These are phyloP conservation scores for Shiraia sp. DNA, from an alignment of 2,329 filamentous ascomycete genomes.

Conservation along the genomic window DNA sequence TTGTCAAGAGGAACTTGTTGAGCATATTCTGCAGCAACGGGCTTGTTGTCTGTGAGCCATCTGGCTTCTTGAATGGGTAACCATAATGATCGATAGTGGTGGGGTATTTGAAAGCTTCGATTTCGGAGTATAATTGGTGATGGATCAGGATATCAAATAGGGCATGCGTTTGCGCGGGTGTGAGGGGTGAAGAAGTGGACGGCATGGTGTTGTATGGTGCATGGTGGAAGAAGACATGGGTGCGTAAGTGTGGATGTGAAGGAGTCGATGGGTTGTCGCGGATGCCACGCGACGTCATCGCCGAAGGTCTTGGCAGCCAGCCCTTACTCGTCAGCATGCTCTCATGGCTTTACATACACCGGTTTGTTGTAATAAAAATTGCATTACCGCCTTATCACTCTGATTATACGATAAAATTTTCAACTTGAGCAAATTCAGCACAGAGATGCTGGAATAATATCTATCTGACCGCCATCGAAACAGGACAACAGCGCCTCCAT, in stretches of 20 bases:
- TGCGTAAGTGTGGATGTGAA: background rate
- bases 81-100: conserved; percentile 69
- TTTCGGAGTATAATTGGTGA: conserved; percentile 64
- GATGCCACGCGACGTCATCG: background rate
- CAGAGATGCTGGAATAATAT: too few relatives aligned
- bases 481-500: too few relatives aligned
- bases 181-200: conserved; percentile 34
- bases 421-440: too few relatives aligned
- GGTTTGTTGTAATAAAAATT: too few relatives aligned
- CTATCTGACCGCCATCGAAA: too few relatives aligned
- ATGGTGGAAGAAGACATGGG: conserved; percentile 4
- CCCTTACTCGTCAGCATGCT: too few relatives aligned
- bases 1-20: conserved; percentile 64
- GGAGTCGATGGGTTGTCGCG: conserved; percentile 2
- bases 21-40: conserved; percentile 72
- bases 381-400: too few relatives aligned
- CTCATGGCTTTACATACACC: too few relatives aligned
- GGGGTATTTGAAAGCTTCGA: conserved; percentile 70
- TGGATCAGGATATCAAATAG: conserved; percentile 60
- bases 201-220: conserved; percentile 17
- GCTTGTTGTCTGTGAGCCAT: conserved; percentile 54
- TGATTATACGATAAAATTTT: too few relatives aligned
- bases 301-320: too few relatives aligned
- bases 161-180: conserved; percentile 53
- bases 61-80: conserved; percentile 63